Percentiles rank a stretch among this genome's conserved stretches.
phyloP scores from a whole-genome alignment of 345 rosid species.

The Ricinus communis region DNA sequence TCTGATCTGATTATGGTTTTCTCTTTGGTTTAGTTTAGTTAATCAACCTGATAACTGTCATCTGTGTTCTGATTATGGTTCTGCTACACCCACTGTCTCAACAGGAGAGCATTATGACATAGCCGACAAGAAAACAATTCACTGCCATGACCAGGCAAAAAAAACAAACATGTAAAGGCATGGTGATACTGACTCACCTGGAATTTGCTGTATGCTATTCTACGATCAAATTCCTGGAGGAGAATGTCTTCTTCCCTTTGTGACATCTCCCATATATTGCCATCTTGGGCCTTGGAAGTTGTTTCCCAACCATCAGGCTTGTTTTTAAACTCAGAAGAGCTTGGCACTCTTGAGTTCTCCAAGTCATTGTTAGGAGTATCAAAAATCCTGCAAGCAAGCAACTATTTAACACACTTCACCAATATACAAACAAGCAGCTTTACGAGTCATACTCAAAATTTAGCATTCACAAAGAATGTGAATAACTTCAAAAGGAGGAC shows the following conservation, averaged over 20 bases:
- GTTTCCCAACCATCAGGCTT: conserved; percentile 99
- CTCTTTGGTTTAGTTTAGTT: not conserved
- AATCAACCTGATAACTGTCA: too few species aligned
- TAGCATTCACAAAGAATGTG: too few species aligned
- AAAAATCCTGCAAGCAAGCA: conserved; percentile 56
- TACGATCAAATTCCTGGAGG: conserved; percentile 90
- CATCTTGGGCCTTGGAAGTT: conserved; percentile 72
- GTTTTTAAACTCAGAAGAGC: conserved; percentile 66
- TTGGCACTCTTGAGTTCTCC: conserved; percentile 50
- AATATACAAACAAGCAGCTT: not conserved
- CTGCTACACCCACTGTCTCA: not conserved
- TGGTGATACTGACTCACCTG: conserved; percentile 46
- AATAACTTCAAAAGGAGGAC: too few species aligned
- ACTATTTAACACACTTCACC: not conserved
- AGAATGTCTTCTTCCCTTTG: conserved; percentile 97
- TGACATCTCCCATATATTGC: conserved; percentile 92
- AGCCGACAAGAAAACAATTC: not conserved
- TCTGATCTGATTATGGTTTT: not conserved
- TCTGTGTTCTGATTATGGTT: not conserved
- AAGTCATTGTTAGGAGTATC: conserved; percentile 62
- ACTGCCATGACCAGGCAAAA: not conserved
- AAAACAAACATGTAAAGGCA: not conserved
- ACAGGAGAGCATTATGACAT: not conserved
- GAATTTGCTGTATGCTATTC: conserved; percentile 83
- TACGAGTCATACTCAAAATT: too few species aligned